Evolutionary conservation across 208 protist species (phyloP), one percentile per base, ranked within the genome.

Genomic region (Leishmania martiniquensis): DNA sequence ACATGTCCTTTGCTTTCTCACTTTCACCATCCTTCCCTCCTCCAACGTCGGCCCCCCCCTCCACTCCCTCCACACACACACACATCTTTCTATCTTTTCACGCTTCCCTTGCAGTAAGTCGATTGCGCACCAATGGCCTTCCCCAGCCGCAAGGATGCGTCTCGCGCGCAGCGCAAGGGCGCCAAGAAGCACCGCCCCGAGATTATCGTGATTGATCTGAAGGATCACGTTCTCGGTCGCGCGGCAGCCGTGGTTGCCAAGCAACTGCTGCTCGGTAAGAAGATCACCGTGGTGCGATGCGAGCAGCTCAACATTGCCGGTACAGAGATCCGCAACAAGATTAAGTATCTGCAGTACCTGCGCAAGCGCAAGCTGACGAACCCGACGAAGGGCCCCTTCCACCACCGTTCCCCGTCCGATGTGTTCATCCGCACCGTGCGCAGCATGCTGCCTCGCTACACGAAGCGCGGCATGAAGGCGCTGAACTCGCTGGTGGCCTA

Each of bases 281-380:
- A 98, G 72, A 93, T 99, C 80, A 98, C 99, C 60, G 93, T 99
- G 39, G 98, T 99, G 47, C 94, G 99, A 67, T 98, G 96, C 86
- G 99, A 99, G 91, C 93, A 99, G 78, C 86, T 99, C 69, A 97
- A 91, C 81, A 97, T 99, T 73, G 97, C 96, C 49, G 98, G 98
- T 63, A 90, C 96, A 37, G 88, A 99, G 85, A 95, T 98, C 89
- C 98, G 99, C 84, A 99, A 99, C 98, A 99, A 99, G 93, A 92
- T 95, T 86, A 98, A 96, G 95, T 96, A 92, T 83, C 83, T 96
- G 42, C 79, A 91, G 80, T 99, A 97, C 87, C 84, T 99, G 15
- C 87, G 92, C 81, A 99, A 99, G 93, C 93, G 94, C 45, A 96
- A 93, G 72, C 98, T 99, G 90, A 98, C 97, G 80, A 99, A 99